Evolutionary conservation across 2,329 filamentous ascomycete genomes (phyloP), one percentile per base, ranked within the genome.

Genomic region (Bretziella fagacearum): DNA sequence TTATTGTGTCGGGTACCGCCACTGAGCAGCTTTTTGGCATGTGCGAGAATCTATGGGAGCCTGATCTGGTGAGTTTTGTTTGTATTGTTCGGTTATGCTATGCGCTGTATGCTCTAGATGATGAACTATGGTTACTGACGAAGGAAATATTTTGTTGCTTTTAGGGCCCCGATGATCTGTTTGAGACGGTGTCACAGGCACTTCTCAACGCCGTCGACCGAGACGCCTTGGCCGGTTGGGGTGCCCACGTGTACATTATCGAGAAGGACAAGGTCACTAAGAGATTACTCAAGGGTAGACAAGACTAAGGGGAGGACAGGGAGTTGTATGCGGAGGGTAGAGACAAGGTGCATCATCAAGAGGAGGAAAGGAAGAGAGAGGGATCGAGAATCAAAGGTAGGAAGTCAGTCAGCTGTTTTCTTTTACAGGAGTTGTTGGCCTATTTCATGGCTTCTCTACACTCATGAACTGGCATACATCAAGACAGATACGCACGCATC

Each of bases 221-320:
- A 67, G 91, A 98, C 65, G 91, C 91, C 46, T 72, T 98, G 53
- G 95, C 89, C 30, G 91, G 91, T 54, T 96, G 91, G 91, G 91
- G 91, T 62, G 91, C 91, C 32, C 86, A 98, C 61, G 91, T 98
- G 56, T 98, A 96, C 69, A 93, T 98, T 60, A 93, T 98, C 64
- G 91, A 96, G 73, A 98, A 98, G 76, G 87, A 94, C 70, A 96
- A 96, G 82, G 84, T 98, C 53, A 96, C 91, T 59, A 95, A 96
- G 81, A 76, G 91, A 63, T 77, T 98, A 78, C 71, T 98, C 64
- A 96, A 96, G 78, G 87, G 87, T 61, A 79, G 87, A 70, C 89
- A 96, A 70, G 89, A 96, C 64, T 87, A 84, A 62, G 57, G 27
- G 46, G 48, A 32, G 13, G 17, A 10, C 26, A 11, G 18, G 10